Percentiles rank a stretch among this genome's conserved stretches.
These are phyloP conservation scores for Actinomucor elegans DNA, from an alignment of 371 early-diverging fungal genomes.

Conservation along the genomic window DNA sequence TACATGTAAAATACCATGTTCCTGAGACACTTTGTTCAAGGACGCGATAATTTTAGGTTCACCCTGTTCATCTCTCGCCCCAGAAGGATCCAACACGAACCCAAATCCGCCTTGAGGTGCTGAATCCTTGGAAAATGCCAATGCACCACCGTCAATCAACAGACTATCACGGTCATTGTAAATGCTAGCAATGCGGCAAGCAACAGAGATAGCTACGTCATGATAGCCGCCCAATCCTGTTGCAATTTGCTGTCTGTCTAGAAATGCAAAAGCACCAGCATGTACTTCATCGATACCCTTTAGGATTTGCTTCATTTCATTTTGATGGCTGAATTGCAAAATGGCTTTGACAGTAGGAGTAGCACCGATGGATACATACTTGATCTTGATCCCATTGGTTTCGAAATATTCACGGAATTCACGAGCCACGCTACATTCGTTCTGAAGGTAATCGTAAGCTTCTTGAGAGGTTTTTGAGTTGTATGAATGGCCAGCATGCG, in stretches of 20 bases:
- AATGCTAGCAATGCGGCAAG: constrained; percentile 34
- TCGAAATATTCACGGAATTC: constrained; percentile 23
- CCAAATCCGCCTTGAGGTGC: constrained; percentile 50
- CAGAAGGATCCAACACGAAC: constrained; percentile 15
- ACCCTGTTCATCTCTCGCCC: constrained; percentile 1
- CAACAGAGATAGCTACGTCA: constrained; percentile 37
- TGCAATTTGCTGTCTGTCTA: constrained; percentile 46
- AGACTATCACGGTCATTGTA: constrained; percentile 36
- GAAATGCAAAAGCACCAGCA: constrained; percentile 38
- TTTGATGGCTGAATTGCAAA: constrained; percentile 5
- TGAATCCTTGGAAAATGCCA: constrained; percentile 47
- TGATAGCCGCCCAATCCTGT: constrained; percentile 23
- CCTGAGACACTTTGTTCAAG: constrained; percentile 36
- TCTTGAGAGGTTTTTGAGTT: constrained; percentile 23
- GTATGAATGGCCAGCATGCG: constrained; percentile 49
- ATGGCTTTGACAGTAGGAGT: constrained; percentile 43
- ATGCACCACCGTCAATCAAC: constrained; percentile 44
- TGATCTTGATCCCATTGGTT: constrained; percentile 21
- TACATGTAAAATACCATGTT: constrained; percentile 38
- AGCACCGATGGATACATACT: constrained; percentile 39
- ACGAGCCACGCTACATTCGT: constrained; percentile 35
- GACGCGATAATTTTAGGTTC: constrained; percentile 13
- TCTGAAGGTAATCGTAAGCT: constrained; percentile 29
- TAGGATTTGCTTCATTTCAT: constrained; percentile 14
- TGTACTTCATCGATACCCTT: constrained; percentile 44